Evolutionary conservation across 805 yeast genomes (phyloP).

Genomic region (Nakazawaea wyomingensis): DNA sequence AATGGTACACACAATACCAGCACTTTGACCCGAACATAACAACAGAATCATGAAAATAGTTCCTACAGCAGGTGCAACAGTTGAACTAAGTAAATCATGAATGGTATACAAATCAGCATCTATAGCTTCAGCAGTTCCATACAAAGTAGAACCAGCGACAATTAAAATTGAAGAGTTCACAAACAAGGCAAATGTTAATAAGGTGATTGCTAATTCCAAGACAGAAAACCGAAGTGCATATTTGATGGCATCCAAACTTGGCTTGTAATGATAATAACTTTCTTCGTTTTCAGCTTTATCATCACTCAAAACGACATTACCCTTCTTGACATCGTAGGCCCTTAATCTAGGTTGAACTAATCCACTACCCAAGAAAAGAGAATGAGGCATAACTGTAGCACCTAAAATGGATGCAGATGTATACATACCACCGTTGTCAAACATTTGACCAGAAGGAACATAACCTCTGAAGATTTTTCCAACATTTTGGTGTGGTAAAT

Average conservation of each 20-base stretch:
- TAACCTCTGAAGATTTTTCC: constrained; percentile 38
- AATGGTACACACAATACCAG: constrained; percentile 85
- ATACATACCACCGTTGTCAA: constrained; percentile 37
- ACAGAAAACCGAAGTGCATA: constrained; percentile 66
- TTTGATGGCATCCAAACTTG: constrained; percentile 61
- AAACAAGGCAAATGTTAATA: constrained; percentile 74
- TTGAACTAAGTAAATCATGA: constrained; percentile 48
- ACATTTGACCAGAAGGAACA: constrained; percentile 37
- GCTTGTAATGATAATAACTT: constrained; percentile 47
- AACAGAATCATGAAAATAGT: constrained; percentile 78
- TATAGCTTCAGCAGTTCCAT: constrained; percentile 54
- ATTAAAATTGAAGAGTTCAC: constrained; percentile 77
- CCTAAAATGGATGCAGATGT: constrained; percentile 45
- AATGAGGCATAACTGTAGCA: constrained; percentile 49
- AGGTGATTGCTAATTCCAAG: constrained; percentile 56
- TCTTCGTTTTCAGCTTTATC: constrained; percentile 29
- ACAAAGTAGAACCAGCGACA: constrained; percentile 71
- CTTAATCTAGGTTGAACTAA: constrained; percentile 43
- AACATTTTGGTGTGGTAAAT: constrained; percentile 25
- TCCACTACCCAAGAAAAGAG: constrained; percentile 43
- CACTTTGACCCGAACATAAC: constrained; percentile 73
- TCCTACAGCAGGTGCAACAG: constrained; percentile 69
- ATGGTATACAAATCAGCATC: constrained; percentile 77
- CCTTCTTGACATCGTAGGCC: constrained; percentile 37
- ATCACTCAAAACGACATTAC: constrained; percentile 22